Evolutionary conservation across 2,329 filamentous ascomycete genomes (phyloP).

Genomic region (Claviceps humidiphila): DNA sequence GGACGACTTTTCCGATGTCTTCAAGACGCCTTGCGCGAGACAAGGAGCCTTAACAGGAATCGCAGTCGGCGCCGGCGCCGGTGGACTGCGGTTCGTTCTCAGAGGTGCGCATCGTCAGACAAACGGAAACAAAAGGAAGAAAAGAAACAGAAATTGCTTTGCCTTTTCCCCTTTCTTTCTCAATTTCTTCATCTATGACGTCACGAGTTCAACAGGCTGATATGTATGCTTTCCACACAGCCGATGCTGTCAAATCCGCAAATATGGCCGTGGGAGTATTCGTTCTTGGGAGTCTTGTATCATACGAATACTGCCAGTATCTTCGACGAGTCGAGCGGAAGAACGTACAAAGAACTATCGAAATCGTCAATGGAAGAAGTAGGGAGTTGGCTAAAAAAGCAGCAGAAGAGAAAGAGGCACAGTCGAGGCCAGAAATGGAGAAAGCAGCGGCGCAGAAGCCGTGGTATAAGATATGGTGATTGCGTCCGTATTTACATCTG

Average conservation of each 20-base stretch:
- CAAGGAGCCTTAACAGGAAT: slow-evolving; percentile 78
- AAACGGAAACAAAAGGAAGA: background rate
- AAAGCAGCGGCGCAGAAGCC: slow-evolving; percentile 23
- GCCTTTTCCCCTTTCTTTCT: background rate
- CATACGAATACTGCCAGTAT: slow-evolving; percentile 77
- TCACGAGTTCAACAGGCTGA: background rate
- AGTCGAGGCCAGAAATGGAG: slow-evolving; percentile 18
- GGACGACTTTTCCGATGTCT: slow-evolving; percentile 57
- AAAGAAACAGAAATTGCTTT: background rate
- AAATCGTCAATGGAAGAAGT: slow-evolving; percentile 43
- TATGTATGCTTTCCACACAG: slow-evolving; percentile 8
- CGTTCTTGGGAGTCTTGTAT: slow-evolving; percentile 51
- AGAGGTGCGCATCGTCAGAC: slow-evolving; percentile 41
- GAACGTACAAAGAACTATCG: slow-evolving; percentile 75
- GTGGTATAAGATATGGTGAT: slow-evolving; percentile 47
- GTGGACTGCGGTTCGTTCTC: slow-evolving; percentile 59
- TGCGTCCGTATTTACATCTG: background rate
- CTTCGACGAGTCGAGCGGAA: slow-evolving; percentile 60
- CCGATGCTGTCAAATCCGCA: slow-evolving; percentile 37
- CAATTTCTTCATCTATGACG: background rate
- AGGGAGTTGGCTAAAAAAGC: slow-evolving; percentile 31
- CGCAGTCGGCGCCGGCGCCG: slow-evolving; percentile 60
- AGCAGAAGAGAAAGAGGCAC: slow-evolving; percentile 26
- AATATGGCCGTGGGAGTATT: slow-evolving; percentile 82
- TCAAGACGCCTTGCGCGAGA: slow-evolving; percentile 71